Base-by-base conservation (phyloP, 2,329 filamentous ascomycete genomes). In the Coniochaeta prunicola region DNA sequence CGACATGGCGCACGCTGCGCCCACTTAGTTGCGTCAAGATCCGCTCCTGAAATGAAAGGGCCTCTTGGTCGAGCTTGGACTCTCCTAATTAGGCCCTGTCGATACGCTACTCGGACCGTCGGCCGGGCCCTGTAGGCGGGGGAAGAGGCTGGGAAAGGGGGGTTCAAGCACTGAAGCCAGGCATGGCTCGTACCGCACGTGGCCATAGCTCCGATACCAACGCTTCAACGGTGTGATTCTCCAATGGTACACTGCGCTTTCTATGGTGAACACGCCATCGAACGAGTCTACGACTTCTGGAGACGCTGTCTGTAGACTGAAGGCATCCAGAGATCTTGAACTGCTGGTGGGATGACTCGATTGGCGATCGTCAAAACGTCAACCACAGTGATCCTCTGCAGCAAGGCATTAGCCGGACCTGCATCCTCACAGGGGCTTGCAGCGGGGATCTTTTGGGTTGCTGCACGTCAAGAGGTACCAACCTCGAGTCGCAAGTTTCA, bases 1-100 rank as follows among this genome's bases (percentile, higher is more conserved):
- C 45, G 24, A 50, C 45, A 50, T 50, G 45, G 45, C 24, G 45
- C 45, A 28, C 13, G 45, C 45, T 30, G 45, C 45, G 45, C 45
- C 45, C 45, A 50, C 45, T 50, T 50, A 50, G 45, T 50, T 30
- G 24, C 24, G 26, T 50, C 45, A 15, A 28, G n/a, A 28, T 50
- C 45, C 45, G 45, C 45, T 50, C 30, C 45, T 50, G 45, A 50
- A 50, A 50, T 50, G 45, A 50, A 50, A 30, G 45, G 45, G 45
- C 45, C 45, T 17, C 7, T 30, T 17, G 24, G 30, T 1, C 30
- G 45, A 50, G 45, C 45, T 50, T 50, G 45, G 45, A 50, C 45
- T 50, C 45, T 21, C 45, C 45, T 50, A 50, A 50, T 50, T 26
- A 21, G 45, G 45, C 45, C 45, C 24, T 50, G 45, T 28, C 24